A percentile compares a stretch with the other conserved stretches of the same genome.
Conservation (phyloP, 1,284 basidiomycete genomes). For the Stygiomarasmius scandens region DNA sequence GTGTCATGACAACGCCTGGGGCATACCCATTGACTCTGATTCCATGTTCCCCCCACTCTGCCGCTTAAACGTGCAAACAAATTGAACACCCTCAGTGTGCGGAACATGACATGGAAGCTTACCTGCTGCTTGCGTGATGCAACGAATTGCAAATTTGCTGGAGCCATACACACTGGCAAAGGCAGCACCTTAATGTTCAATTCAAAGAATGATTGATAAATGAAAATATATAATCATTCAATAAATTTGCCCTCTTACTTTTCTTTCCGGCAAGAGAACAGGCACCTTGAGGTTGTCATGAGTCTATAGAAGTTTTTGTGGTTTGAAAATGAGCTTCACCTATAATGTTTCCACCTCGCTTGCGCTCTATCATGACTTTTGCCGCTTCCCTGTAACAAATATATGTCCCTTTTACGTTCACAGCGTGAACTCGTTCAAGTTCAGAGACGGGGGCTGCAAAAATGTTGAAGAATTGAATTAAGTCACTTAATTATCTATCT, state of each 20-base stretch:
- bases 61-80: not conserved
- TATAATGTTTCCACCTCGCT: conserved; percentile 38
- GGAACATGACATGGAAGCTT: not conserved
- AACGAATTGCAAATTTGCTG: conserved; percentile 8
- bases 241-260: too few species aligned
- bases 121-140: conserved; percentile 10
- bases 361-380: conserved; percentile 31
- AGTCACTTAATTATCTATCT: too few species aligned
- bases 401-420: conserved; percentile 21
- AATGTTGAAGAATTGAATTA: too few species aligned
- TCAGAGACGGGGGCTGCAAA: conserved; percentile 15
- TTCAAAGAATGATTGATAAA: conserved; percentile 35
- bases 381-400: conserved; percentile 31
- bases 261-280: conserved; percentile 37
- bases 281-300: too few species aligned
- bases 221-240: too few species aligned
- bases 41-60: not conserved
- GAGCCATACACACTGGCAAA: too few species aligned
- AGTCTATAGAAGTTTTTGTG: too few species aligned
- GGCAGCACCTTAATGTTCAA: not conserved
- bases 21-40: conserved; percentile 7
- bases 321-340: too few species aligned
- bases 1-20: not conserved
- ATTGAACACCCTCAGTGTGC: not conserved
- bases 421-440: conserved; percentile 13